Percentiles rank a stretch among this genome's conserved stretches.
These are phyloP conservation scores for Penicillium cosmopolitanum DNA, from an alignment of 495 filamentous ascomycete genomes.

Conservation along the genomic window DNA sequence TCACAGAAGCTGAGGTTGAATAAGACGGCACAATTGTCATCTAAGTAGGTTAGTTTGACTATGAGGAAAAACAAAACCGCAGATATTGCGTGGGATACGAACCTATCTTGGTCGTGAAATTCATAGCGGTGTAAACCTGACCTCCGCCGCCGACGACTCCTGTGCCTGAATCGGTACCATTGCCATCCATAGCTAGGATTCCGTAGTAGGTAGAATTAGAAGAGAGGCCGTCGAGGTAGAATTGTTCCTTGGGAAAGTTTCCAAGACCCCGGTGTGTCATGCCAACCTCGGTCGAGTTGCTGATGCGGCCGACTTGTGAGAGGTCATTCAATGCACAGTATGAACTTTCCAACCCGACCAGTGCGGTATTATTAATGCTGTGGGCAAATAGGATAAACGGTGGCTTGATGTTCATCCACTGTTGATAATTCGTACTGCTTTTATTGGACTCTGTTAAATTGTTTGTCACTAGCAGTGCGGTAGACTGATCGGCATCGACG, in stretches of 20 bases:
- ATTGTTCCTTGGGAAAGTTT: slow-evolving; percentile 77
- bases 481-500: slow-evolving; percentile 77
- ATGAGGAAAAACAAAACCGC: too few relatives aligned
- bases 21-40: slow-evolving; percentile 79
- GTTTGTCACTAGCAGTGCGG: slow-evolving; percentile 77
- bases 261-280: slow-evolving; percentile 68
- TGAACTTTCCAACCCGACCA: slow-evolving; percentile 71
- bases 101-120: slow-evolving; percentile 80
- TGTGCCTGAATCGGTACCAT: slow-evolving; percentile 51
- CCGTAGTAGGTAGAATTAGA: slow-evolving; percentile 68
- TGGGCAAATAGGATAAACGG: slow-evolving; percentile 83
- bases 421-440: slow-evolving; percentile 42
- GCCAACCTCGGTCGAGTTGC: slow-evolving; percentile 54
- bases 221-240: slow-evolving; percentile 77
- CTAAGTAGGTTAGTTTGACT: slow-evolving; percentile 34
- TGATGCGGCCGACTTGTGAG: slow-evolving; percentile 64
- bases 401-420: slow-evolving; percentile 60
- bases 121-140: slow-evolving; percentile 66
- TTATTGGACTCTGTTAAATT: slow-evolving; percentile 60
- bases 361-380: slow-evolving; percentile 57
- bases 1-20: slow-evolving; percentile 83
- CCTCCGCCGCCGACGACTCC: slow-evolving; percentile 68
- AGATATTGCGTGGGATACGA: slow-evolving; percentile 1
- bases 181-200: slow-evolving; percentile 67
- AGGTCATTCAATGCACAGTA: slow-evolving; percentile 70